These are phyloP conservation scores for Ambrosiella cleistominuta DNA, from an alignment of 2,329 filamentous ascomycete genomes.

Conservation along the genomic window DNA sequence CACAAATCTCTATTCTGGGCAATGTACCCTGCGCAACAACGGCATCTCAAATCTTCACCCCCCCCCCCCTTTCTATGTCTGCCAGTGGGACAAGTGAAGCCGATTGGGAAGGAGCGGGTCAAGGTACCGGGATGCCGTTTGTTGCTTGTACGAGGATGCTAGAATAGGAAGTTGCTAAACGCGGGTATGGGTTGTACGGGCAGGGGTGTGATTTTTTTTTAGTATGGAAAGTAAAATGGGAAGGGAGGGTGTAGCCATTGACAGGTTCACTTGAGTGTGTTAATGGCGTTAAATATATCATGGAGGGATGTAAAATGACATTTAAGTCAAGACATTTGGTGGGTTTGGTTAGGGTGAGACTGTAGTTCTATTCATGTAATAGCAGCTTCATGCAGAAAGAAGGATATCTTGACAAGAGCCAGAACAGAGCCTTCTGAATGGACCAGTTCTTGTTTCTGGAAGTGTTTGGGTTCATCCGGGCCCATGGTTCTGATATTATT, in stretches of 20 bases:
- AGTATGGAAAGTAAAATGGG: neutral
- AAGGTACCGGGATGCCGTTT: neutral
- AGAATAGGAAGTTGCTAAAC: neutral
- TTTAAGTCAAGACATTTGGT: no score
- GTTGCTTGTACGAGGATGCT: neutral
- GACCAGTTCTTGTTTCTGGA: neutral
- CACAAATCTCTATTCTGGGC: neutral
- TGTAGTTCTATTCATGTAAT: no score
- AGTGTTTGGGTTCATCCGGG: neutral
- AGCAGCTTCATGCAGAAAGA: neutral
- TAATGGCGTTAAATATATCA: neutral
- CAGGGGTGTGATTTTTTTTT: neutral
- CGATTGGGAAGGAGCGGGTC: neutral
- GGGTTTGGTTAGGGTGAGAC: no score
- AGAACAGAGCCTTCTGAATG: neutral
- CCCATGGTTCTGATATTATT: neutral
- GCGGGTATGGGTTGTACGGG: neutral
- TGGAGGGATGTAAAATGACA: neutral
- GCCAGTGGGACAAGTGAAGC: neutral
- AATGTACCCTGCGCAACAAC: neutral
- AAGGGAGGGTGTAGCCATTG: neutral
- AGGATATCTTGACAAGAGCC: neutral
- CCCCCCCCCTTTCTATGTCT: neutral
- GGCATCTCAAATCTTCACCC: neutral
- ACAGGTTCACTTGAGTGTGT: neutral